phyloP scores from a whole-genome alignment of 2,329 filamentous ascomycete species.

The Phyllachora maydis region DNA sequence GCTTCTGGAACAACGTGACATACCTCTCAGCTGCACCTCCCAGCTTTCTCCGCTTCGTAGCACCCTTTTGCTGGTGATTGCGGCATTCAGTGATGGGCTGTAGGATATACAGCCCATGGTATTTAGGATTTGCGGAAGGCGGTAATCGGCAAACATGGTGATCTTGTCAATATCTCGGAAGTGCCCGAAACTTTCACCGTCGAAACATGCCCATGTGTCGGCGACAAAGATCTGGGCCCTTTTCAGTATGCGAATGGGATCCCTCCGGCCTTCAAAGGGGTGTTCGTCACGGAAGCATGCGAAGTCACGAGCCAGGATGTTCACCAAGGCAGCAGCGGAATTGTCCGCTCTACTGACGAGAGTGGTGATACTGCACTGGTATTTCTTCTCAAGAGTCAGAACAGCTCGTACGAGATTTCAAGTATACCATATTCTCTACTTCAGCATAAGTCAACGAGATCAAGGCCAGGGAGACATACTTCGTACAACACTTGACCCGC shows the following conservation, averaged over 20 bases:
- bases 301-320: constrained; percentile 66
- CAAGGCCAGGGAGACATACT: constrained; percentile 21
- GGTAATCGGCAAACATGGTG: constrained; percentile 98
- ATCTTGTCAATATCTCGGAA: constrained; percentile 88
- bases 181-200: constrained; percentile 55
- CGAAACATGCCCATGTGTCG: constrained; percentile 90
- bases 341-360: constrained; percentile 54
- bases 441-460: too few relatives aligned
- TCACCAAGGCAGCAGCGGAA: constrained; percentile 72
- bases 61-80: constrained; percentile 41
- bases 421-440: too few relatives aligned
- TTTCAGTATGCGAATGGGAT: constrained; percentile 66
- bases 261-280: constrained; percentile 47
- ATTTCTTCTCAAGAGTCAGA: constrained; percentile 31
- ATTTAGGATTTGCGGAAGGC: constrained; percentile 83
- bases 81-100: constrained; percentile 55
- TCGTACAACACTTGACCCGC: constrained; percentile 63
- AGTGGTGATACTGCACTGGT: constrained; percentile 51
- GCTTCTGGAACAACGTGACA: constrained; percentile 6
- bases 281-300: constrained; percentile 71
- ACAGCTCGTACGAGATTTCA: constrained; percentile 3
- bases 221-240: constrained; percentile 91
- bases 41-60: constrained; percentile 55
- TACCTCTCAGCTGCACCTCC: constrained; percentile 75
- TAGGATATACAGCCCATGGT: constrained; percentile 67